Conservation (phyloP, 352 stramenopile species). For the Pythium phragmiticola region DNA sequence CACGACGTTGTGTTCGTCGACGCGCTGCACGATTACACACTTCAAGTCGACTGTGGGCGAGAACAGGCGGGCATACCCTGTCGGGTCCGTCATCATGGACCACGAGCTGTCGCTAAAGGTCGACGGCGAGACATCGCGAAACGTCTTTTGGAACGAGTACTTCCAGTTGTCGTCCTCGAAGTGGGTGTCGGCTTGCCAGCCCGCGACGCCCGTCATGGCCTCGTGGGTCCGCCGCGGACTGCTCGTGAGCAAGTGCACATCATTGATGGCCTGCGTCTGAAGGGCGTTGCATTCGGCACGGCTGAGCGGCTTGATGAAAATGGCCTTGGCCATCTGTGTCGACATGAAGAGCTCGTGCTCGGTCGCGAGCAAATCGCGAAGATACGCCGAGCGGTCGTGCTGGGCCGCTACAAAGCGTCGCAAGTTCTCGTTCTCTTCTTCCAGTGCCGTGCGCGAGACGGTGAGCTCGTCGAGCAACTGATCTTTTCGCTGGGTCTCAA, state of each 20-base stretch:
- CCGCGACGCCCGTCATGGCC: conserved; percentile 14
- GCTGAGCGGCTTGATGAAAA: conserved; percentile 29
- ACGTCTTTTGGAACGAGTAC: conserved; percentile 27
- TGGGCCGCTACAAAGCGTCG: not conserved
- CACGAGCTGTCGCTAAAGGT: conserved; percentile 11
- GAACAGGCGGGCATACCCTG: conserved; percentile 22
- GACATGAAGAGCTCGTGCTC: conserved; percentile 25
- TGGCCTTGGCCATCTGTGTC: conserved; percentile 15
- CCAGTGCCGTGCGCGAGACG: conserved; percentile 1
- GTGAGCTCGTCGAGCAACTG: conserved; percentile 5
- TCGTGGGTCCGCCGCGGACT: not conserved
- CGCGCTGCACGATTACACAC: conserved; percentile 29
- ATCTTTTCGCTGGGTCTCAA: not conserved
- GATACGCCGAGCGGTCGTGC: conserved; percentile 1
- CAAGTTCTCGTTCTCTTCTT: conserved; percentile 23
- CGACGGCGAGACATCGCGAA: conserved; percentile 7
- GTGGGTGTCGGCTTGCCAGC: conserved; percentile 27
- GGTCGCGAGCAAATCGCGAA: conserved; percentile 10
- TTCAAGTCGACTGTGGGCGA: conserved; percentile 25
- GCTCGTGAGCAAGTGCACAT: conserved; percentile 12
- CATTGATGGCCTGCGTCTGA: conserved; percentile 15
- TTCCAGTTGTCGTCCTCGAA: conserved; percentile 25
- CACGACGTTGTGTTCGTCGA: conserved; percentile 33
- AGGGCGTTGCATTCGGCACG: conserved; percentile 15
- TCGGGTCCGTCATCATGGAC: conserved; percentile 23